phyloP scores from a whole-genome alignment of 257 asterid genomes.

The Leptodermis oblonga region DNA sequence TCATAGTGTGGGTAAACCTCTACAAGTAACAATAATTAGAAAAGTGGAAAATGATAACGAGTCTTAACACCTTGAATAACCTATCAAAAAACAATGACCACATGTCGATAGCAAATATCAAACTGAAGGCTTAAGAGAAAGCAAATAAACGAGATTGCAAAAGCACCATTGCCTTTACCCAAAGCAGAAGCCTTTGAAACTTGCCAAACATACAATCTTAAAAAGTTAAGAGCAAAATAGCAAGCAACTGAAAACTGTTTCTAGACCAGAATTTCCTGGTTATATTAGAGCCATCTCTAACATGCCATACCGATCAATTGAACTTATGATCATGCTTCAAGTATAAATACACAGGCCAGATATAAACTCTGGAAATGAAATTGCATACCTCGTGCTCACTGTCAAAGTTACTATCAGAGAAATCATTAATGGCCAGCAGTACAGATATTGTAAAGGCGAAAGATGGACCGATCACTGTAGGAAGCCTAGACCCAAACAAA shows the following conservation, averaged over 20 bases:
- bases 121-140: neutral
- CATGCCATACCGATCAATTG: neutral
- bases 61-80: neutral
- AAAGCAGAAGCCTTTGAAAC: neutral
- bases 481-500: slow-evolving; percentile 90
- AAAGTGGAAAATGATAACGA: slow-evolving; percentile 14
- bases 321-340: neutral
- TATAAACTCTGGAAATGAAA: slow-evolving; percentile 6
- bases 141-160: neutral
- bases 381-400: slow-evolving; percentile 60
- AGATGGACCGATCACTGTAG: slow-evolving; percentile 97
- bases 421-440: slow-evolving; percentile 61
- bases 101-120: neutral
- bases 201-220: neutral
- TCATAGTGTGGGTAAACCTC: slow-evolving; percentile 85
- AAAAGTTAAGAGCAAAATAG: neutral
- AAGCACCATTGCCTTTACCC: neutral
- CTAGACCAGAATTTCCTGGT: neutral
- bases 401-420: slow-evolving; percentile 36
- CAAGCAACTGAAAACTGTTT: neutral
- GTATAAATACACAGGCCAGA: neutral
- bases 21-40: slow-evolving; percentile 37
- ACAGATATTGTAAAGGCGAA: slow-evolving; percentile 75
- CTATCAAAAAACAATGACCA: neutral
- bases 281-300: neutral